Evolutionary conservation across 1,284 basidiomycete genomes (phyloP).

Genomic region (Trichosporon inkin): DNA sequence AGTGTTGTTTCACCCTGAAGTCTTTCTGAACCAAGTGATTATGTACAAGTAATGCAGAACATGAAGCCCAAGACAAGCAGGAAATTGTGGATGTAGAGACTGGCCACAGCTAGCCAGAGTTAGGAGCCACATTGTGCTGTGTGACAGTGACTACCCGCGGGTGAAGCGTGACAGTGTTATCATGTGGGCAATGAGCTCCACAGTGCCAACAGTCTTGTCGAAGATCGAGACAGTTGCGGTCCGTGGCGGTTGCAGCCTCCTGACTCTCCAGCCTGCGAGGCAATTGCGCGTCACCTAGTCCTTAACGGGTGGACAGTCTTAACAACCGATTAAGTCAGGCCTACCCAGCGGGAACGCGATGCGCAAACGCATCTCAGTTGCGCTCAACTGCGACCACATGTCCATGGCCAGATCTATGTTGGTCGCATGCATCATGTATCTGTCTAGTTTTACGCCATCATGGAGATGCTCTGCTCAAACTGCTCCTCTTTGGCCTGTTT

Average conservation of each 20-base stretch:
- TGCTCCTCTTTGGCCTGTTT: constrained; percentile 45
- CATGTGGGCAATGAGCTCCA: not conserved
- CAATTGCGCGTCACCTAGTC: no score
- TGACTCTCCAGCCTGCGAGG: no score
- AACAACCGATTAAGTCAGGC: no score
- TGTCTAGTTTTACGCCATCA: not conserved
- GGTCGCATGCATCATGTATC: not conserved
- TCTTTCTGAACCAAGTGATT: not conserved
- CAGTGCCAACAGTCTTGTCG: not conserved
- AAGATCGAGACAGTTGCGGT: not conserved
- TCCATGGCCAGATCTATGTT: no score
- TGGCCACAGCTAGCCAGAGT: not conserved
- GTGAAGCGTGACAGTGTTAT: constrained; percentile 7
- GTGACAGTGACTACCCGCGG: not conserved
- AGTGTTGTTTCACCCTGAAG: constrained; percentile 6
- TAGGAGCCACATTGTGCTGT: no score
- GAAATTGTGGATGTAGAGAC: not conserved
- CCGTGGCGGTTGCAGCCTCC: no score
- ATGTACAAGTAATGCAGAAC: constrained; percentile 7
- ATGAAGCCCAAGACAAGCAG: not conserved
- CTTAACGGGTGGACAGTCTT: no score
- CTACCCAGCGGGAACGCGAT: no score
- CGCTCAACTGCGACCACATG: no score
- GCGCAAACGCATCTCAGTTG: no score
- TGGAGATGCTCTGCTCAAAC: not conserved